Evolutionary conservation across 2,329 filamentous ascomycete genomes (phyloP), one percentile per base, ranked within the genome.

Genomic region (Fusarium nelsonii): DNA sequence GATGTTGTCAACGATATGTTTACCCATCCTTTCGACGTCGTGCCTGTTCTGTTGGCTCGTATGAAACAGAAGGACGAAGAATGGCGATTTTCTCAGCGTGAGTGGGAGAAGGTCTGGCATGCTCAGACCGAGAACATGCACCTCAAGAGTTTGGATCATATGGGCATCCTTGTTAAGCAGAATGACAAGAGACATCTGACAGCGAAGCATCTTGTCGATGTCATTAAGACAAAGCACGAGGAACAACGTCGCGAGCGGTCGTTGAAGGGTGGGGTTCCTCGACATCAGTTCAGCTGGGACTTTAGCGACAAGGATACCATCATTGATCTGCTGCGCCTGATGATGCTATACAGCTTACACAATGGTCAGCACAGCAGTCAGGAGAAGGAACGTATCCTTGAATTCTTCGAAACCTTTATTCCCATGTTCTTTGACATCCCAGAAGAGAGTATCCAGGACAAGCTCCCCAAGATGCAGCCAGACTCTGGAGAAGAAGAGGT

Each of bases 81-180:
- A 75, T 99, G 96, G 96, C 93, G 97, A 69, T 94, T 97, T 72
- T 95, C 93, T 8, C 94, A 92, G 84, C 93, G 96, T 33, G 97
- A 99, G 78, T 99, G 96, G 96, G 94, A 98, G 79, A 97, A 97
- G 81, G 94, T 99, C 9, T 99, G 96, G 96, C 93, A 96, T 68
- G 91, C 93, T 50, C 96, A 98, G 81, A 98, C 95, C 26, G 92
- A 97, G 76, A 91, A 92, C 75, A 95, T 97, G 83, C 97, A 97
- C 80, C 92, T 97, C 81, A 97, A 94, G 83, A 97, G 94, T 78
- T 88, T 99, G 53, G 96, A 99, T 76, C 96, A 99, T 76, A 97
- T 98, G 87, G 94, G 94, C 20, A 94, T 97, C 63, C 90, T 93
- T 54, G 92, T 93, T 74, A 97, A 96, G 81, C 88, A 90, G 68